These are phyloP conservation scores for Tritrichomonas foetus DNA, from an alignment of 208 protist genomes.

Conservation along the genomic window DNA sequence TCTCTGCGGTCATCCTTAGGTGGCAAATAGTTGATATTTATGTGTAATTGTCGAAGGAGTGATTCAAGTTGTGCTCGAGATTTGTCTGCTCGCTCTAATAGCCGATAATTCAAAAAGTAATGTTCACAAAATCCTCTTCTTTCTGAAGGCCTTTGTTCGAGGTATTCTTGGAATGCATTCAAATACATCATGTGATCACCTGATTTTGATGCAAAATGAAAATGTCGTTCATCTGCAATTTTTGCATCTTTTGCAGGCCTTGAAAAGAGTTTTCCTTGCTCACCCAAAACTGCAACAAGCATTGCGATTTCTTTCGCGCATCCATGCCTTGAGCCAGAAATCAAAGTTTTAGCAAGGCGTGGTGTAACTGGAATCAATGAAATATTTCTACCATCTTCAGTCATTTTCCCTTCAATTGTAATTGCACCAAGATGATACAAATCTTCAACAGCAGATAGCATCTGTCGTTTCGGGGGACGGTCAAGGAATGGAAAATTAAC, in stretches of 20 bases:
- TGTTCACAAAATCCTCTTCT: background rate
- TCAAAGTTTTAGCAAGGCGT: background rate
- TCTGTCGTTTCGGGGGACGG: background rate
- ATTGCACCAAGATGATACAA: background rate
- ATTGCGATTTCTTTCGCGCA: background rate
- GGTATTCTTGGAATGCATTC: background rate
- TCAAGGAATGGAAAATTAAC: slow-evolving; percentile 59
- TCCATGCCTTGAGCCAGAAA: background rate
- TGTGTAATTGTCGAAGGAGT: background rate
- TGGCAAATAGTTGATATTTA: background rate
- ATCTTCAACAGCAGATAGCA: background rate
- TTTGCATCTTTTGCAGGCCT: background rate
- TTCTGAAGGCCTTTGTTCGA: background rate
- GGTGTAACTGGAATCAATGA: background rate
- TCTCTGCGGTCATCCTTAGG: background rate
- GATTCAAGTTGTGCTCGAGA: background rate
- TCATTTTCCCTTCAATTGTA: background rate
- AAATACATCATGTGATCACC: background rate
- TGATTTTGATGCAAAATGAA: background rate
- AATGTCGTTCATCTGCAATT: background rate
- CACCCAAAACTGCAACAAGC: background rate
- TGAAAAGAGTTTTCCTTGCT: background rate
- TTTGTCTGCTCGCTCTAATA: background rate
- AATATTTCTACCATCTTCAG: background rate
- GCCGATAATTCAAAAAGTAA: background rate